A percentile compares a stretch with the other conserved stretches of the same genome.
Conservation (phyloP, 805 yeast species). For the Saccharomycopsis sp. region DNA sequence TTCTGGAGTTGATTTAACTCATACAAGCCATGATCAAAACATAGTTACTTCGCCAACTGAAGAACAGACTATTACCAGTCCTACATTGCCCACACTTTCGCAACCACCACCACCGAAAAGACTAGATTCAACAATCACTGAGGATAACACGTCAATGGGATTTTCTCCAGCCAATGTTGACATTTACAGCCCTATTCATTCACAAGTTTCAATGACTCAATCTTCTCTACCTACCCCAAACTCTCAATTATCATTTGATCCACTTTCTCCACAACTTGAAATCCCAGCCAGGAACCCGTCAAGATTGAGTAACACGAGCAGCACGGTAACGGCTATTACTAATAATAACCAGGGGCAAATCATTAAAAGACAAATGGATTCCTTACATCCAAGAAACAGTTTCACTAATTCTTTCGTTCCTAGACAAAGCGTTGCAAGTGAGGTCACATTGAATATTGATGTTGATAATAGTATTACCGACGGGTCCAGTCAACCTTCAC, state of each 20-base stretch:
- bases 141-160: background rate
- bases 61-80: background rate
- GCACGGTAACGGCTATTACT: no score
- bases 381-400: no score
- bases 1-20: constrained; percentile 1
- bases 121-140: background rate
- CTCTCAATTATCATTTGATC: constrained; percentile 6
- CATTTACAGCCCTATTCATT: background rate
- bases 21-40: background rate
- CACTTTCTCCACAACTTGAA: constrained; percentile 1
- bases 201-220: background rate
- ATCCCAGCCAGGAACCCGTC: background rate
- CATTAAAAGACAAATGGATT: no score
- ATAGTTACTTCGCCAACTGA: background rate
- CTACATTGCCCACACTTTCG: background rate
- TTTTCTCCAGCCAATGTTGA: background rate
- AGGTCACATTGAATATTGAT: background rate
- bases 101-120: background rate
- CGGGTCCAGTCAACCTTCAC: no score
- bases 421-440: background rate
- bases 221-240: background rate
- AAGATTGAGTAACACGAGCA: no score
- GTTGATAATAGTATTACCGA: background rate
- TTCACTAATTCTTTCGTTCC: background rate
- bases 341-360: no score